A percentile compares a stretch with the other conserved stretches of the same genome.
Evolutionary conservation across 208 protist genomes (phyloP).

Genomic region (Acanthamoeba healyi): DNA sequence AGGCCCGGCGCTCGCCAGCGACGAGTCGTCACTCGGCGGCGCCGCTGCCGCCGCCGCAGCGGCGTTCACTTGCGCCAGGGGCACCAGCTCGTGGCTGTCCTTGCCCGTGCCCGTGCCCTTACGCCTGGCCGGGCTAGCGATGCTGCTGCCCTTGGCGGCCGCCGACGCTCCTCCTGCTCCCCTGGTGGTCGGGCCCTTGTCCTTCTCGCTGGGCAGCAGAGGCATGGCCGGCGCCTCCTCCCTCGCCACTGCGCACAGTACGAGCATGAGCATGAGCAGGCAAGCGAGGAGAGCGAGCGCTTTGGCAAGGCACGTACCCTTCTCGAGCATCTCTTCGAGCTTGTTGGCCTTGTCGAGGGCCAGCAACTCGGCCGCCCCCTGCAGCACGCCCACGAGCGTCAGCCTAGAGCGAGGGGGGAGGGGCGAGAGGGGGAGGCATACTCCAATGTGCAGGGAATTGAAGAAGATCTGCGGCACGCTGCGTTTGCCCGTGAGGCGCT

Average conservation of each 20-base stretch:
- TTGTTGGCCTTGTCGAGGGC: slow-evolving; percentile 6
- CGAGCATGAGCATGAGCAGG: background rate
- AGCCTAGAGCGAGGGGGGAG: background rate
- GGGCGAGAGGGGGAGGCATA: background rate
- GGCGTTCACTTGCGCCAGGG: background rate
- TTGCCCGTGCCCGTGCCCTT: background rate
- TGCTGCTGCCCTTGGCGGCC: background rate
- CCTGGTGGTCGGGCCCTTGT: background rate
- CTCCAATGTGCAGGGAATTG: slow-evolving; percentile 15
- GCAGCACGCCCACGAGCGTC: background rate
- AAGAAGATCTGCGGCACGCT: slow-evolving; percentile 50
- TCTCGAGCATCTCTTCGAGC: slow-evolving; percentile 51
- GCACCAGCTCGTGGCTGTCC: background rate
- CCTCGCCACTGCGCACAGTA: background rate
- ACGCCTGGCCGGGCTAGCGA: background rate
- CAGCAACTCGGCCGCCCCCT: slow-evolving; percentile 11
- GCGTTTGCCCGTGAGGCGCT: slow-evolving; percentile 25
- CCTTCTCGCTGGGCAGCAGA: slow-evolving; percentile 16
- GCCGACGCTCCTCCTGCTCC: too few species aligned
- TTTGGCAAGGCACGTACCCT: slow-evolving; percentile 22
- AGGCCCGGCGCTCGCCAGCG: too few species aligned
- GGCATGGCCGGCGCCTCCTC: background rate
- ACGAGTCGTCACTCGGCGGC: background rate
- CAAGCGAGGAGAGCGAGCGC: too few species aligned
- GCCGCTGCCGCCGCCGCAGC: background rate